Conservation (phyloP, 768 basidiomycete genomes). For the Auricularia cornea region DNA sequence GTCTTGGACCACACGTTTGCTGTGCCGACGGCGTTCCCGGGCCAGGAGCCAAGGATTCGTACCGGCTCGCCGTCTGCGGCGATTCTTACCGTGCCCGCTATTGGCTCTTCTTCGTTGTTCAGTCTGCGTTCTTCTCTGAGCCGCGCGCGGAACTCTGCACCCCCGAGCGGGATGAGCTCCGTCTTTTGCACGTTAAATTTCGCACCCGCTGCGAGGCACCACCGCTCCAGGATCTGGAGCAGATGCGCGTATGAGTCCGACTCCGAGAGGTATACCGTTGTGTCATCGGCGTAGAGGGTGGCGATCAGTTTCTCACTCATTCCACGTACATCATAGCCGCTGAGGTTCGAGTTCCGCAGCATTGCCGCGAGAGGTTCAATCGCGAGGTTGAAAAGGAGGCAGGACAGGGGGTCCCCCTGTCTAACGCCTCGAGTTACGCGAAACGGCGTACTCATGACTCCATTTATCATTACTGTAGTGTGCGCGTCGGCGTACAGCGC, state of each 20-base stretch:
- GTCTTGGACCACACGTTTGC: slow-evolving; percentile 18
- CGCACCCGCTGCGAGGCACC: slow-evolving; percentile 33
- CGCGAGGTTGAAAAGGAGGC: slow-evolving; percentile 12
- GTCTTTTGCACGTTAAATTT: slow-evolving; percentile 38
- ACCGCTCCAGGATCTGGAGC: slow-evolving; percentile 20
- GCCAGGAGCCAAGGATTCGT: slow-evolving; percentile 24
- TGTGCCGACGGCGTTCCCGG: slow-evolving; percentile 21
- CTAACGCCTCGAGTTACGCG: neutral
- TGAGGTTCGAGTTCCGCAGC: slow-evolving; percentile 15
- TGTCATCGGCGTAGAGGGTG: slow-evolving; percentile 36
- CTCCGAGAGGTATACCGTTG: slow-evolving; percentile 26
- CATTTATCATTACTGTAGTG: neutral
- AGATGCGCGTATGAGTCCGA: slow-evolving; percentile 22
- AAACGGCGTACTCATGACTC: neutral
- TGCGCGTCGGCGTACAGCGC: neutral
- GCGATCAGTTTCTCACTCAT: slow-evolving; percentile 15
- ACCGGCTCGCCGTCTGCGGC: slow-evolving; percentile 21
- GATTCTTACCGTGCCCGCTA: slow-evolving; percentile 19
- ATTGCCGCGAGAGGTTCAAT: slow-evolving; percentile 9
- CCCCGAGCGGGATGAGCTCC: slow-evolving; percentile 28
- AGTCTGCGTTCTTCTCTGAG: neutral
- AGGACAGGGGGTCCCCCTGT: slow-evolving; percentile 11
- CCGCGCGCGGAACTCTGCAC: slow-evolving; percentile 9
- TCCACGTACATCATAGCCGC: slow-evolving; percentile 14
- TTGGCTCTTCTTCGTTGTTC: neutral